These are phyloP conservation scores for Periconia sp. DNA, from an alignment of 2,329 filamentous ascomycete species.

Conservation along the genomic window DNA sequence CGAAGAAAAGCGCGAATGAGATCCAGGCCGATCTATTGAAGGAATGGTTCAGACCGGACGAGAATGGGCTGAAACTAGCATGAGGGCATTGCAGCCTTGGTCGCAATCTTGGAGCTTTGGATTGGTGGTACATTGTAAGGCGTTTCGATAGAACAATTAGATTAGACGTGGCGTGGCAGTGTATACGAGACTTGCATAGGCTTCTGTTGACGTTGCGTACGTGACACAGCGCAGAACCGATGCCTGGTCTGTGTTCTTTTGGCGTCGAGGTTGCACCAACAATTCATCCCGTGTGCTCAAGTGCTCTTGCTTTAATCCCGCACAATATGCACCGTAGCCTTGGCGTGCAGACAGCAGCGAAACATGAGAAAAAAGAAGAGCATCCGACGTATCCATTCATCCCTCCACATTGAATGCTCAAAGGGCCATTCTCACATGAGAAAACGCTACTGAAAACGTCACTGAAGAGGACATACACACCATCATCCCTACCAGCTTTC, in stretches of 20 bases:
- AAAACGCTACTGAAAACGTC: too few species aligned
- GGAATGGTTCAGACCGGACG: slow-evolving; percentile 57
- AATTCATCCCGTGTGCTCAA: too few species aligned
- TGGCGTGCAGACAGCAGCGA: slow-evolving; percentile 7
- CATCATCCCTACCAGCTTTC: too few species aligned
- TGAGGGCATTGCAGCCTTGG: too few species aligned
- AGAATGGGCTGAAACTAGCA: slow-evolving; percentile 42
- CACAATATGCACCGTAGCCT: slow-evolving; percentile 8
- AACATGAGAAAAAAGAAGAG: not conserved
- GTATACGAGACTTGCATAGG: not conserved
- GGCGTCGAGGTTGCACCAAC: not conserved
- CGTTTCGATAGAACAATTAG: not conserved
- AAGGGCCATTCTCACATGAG: too few species aligned
- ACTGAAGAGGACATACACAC: too few species aligned
- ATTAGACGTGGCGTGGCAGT: not conserved
- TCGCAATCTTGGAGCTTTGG: too few species aligned
- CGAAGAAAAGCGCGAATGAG: slow-evolving; percentile 52
- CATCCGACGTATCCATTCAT: too few species aligned
- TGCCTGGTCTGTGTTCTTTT: not conserved
- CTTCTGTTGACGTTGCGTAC: not conserved
- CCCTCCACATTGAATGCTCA: too few species aligned
- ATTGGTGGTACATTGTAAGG: too few species aligned
- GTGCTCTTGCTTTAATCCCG: not conserved
- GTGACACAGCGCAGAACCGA: not conserved
- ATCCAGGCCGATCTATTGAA: slow-evolving; percentile 53